Percentiles rank a stretch among this genome's conserved stretches.
Evolutionary conservation across 2,329 filamentous ascomycete genomes (phyloP).

Genomic region (Ceratocystis alfenasii): DNA sequence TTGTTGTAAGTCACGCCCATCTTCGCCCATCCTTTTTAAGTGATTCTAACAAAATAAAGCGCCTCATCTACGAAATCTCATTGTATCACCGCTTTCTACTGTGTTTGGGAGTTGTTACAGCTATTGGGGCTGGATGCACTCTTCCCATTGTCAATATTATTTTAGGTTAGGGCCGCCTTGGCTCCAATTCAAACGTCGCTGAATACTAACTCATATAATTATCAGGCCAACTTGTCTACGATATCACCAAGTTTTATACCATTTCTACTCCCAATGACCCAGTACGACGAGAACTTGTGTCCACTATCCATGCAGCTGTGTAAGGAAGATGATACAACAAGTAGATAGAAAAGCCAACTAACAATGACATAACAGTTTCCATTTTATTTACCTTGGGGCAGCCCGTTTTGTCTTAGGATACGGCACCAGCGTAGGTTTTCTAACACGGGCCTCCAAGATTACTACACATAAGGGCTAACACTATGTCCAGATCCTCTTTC

Average conservation of each 20-base stretch:
- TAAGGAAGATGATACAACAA: background rate
- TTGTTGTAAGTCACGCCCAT: conserved; percentile 13
- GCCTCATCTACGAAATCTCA: conserved; percentile 19
- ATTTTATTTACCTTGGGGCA: conserved; percentile 29
- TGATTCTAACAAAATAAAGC: conserved; percentile 15
- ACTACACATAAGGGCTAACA: background rate
- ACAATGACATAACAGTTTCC: conserved; percentile 10
- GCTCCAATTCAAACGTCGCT: background rate
- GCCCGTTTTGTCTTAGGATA: conserved; percentile 29
- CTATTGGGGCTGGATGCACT: conserved; percentile 23
- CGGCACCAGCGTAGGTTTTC: conserved; percentile 27
- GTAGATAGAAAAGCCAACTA: background rate
- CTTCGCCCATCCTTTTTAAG: background rate
- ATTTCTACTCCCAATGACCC: background rate
- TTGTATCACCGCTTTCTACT: conserved; percentile 16
- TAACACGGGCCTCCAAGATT: background rate
- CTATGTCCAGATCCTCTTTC: conserved; percentile 1
- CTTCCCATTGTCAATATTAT: conserved; percentile 30
- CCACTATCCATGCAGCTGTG: background rate
- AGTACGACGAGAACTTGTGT: background rate
- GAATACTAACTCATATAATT: background rate
- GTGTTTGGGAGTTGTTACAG: conserved; percentile 16
- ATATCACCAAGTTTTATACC: conserved; percentile 10
- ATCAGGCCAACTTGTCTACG: conserved; percentile 13
- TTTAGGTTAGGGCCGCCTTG: conserved; percentile 26